phyloP scores from a whole-genome alignment of 345 rosid species.

The Populus pruinosa region DNA sequence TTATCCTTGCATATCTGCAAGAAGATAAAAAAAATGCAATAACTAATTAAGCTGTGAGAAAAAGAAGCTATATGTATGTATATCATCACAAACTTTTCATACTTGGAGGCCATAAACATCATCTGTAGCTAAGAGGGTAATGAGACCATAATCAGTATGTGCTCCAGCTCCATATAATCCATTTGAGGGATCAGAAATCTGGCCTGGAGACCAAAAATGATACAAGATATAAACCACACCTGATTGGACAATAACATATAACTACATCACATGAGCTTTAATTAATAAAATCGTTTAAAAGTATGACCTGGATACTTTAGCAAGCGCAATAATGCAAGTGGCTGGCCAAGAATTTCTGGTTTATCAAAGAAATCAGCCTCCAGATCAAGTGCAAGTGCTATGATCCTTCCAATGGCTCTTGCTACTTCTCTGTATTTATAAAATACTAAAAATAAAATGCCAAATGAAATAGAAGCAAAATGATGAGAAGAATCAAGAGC shows the following conservation, averaged over 20 bases:
- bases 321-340: constrained; percentile 63
- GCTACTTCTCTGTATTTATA: constrained; percentile 50
- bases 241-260: neutral
- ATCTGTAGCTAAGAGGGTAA: constrained; percentile 68
- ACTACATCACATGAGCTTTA: neutral
- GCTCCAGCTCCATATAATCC: constrained; percentile 65
- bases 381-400: constrained; percentile 75
- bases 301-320: constrained; percentile 64
- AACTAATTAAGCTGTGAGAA: too few species aligned
- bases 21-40: neutral
- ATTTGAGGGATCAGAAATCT: constrained; percentile 62
- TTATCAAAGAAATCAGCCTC: constrained; percentile 65
- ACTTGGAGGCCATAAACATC: constrained; percentile 84
- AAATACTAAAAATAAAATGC: too few species aligned
- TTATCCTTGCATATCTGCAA: constrained; percentile 67
- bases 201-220: constrained; percentile 25
- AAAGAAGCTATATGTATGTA: too few species aligned
- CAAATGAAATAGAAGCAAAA: too few species aligned
- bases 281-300: neutral
- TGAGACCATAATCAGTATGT: constrained; percentile 80
- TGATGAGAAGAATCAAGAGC: too few species aligned
- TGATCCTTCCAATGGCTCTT: constrained; percentile 52
- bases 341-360: constrained; percentile 73
- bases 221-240: neutral
- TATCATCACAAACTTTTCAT: neutral